Evolutionary conservation across 257 asterid genomes (phyloP).

Genomic region (Knoxia roxburghii): DNA sequence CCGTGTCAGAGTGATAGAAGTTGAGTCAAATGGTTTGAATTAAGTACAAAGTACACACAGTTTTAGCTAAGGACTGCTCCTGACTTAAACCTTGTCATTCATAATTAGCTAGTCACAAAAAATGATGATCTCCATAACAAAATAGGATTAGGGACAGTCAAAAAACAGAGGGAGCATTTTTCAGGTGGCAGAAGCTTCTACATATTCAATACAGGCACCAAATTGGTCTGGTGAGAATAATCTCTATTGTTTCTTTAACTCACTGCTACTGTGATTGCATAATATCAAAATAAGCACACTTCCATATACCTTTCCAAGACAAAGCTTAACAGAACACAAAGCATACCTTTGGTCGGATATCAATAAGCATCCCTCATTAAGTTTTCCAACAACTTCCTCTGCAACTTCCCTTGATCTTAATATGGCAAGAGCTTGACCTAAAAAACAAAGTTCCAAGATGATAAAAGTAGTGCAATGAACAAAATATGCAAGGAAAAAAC

Average conservation of each 20-base stretch:
- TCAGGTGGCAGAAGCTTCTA: background rate
- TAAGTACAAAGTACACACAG: background rate
- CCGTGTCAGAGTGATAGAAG: background rate
- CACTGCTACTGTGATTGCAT: background rate
- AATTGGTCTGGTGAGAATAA: too few relatives aligned
- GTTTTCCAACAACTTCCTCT: slow-evolving; percentile 35
- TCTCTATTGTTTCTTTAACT: too few relatives aligned
- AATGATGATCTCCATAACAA: background rate
- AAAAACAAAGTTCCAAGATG: slow-evolving; percentile 15
- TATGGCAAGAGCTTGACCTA: slow-evolving; percentile 77
- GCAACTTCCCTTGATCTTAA: slow-evolving; percentile 58
- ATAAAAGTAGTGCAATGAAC: background rate
- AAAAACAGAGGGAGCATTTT: background rate
- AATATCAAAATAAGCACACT: background rate
- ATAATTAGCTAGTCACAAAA: background rate
- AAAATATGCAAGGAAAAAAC: too few relatives aligned
- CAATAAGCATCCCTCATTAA: slow-evolving; percentile 61
- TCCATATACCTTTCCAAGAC: background rate
- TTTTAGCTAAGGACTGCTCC: background rate
- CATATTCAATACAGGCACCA: background rate
- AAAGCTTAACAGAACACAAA: background rate
- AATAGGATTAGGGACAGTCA: background rate
- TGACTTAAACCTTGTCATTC: background rate
- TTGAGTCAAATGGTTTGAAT: background rate
- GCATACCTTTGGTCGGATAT: slow-evolving; percentile 59